Base-by-base conservation (phyloP, 257 asterid genomes). In the Cynanchum wilfordii region DNA sequence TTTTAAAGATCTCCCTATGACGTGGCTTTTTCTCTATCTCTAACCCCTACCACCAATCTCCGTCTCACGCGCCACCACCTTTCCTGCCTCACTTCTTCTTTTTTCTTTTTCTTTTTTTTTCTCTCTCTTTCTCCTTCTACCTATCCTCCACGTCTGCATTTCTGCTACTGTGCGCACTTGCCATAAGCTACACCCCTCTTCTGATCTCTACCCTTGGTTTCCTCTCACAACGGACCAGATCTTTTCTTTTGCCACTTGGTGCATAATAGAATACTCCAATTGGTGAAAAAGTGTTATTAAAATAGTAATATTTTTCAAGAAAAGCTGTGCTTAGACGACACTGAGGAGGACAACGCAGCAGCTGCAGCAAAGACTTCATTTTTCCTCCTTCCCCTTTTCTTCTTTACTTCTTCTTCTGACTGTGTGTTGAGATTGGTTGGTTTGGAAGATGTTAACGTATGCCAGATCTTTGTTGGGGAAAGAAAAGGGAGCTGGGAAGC, bases 11-110 rank as follows among this genome's bases (percentile, higher is more conserved):
- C 73, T 67, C 20, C 62, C 16, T 4, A 65, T 79, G 84, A 82
- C 84, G 90, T 86, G 90, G 90, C 86, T 69, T 64, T 66, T 67
- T 66, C 83, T 75, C 82, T 70, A 77, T 86, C 88, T 75, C 87
- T 40, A 78, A 63, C 69, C 69, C 60, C 69, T 62, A 40, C 69
- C 57, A 2, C 20, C 72, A 77, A 69, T 76, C 77, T 52, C 49
- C 73, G 5, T 79, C 57, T 66, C 27, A 71, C 45, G 17, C 51
- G 52, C 79, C 79, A 69, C 75, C 78, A 24, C 42, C 33, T 57
- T 24, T 22, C 57, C 66, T 29, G 2, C 1, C 47, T 42, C 5
- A 4, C 5, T 36, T 36, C 40, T 36, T 36, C 40, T 1, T 33
- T 36, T 71, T 38, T 58, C 33, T 16, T 3, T n/a, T 27, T n/a